Evolutionary conservation across 768 basidiomycete genomes (phyloP), one percentile per base, ranked within the genome.

Genomic region (Clavulina sp.): DNA sequence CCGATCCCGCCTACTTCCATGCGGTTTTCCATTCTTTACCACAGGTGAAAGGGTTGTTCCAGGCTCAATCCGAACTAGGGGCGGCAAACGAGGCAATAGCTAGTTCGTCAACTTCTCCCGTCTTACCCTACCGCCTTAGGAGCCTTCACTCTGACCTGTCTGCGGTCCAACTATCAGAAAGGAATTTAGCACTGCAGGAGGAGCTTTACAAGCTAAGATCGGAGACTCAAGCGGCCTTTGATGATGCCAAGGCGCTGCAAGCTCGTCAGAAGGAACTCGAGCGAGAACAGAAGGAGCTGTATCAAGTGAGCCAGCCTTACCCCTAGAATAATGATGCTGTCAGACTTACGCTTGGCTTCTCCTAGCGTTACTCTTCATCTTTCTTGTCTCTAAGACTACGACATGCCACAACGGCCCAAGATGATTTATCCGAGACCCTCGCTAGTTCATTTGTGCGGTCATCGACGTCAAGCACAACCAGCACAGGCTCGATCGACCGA

Each of bases 331-430:
- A 19, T 33, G 4, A 23, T 43, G 36, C 18, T 51, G 28, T 43
- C 19, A 29, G 6, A 48, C 24, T 31, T 16, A 46, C 44, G 24
- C 48, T 13, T n/a, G 34, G 16, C 23, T 30, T n/a, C 23, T 32
- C 19, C 54, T 55, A 95, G 91, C 77, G 84, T 44, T 83, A 84
- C 60, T 77, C 78, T 2, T 81, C 86, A 0, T 82, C 87, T 58
- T 93, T 95, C 60, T 78, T 96, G 29, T 75, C 86, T 44, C 76
- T 92, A 68, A 80, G 92, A 2, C 73, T 93, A 9, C 75, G 79
- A 41, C 91, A 96, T 61, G 83, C 88, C 30, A 81, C 82, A 18
- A 88, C 82, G 0, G 81, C 82, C 21, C 91, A 92, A 65, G 93
- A 97, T 57, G 89, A 91, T 53, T 68, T 74, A 13, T 91, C 88